phyloP scores from a whole-genome alignment of 495 filamentous ascomycete genomes.

The Apiosordaria backusii region DNA sequence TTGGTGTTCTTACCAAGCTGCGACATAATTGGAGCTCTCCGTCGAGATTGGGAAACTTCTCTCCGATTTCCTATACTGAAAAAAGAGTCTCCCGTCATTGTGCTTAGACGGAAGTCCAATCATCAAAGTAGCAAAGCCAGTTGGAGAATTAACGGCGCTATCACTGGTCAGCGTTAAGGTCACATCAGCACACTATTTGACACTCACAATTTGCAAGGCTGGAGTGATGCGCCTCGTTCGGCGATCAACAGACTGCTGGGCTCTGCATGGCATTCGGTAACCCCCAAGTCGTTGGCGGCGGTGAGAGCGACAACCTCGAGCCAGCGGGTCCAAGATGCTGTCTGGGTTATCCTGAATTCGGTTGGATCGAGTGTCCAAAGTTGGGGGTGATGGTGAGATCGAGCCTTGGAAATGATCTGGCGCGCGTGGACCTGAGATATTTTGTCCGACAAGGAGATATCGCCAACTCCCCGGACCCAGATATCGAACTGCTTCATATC shows the following conservation, averaged over 20 bases:
- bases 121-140: neutral
- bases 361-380: neutral
- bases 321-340: too few species aligned
- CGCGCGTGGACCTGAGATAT: neutral
- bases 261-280: too few species aligned
- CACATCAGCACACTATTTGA: too few species aligned
- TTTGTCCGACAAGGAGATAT: neutral
- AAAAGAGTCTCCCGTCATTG: neutral
- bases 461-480: neutral
- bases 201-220: too few species aligned
- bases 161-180: neutral
- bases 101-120: neutral
- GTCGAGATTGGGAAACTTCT: neutral
- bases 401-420: neutral
- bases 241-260: too few species aligned
- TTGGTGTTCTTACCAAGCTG: neutral
- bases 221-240: too few species aligned
- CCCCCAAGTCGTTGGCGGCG: too few species aligned
- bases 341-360: too few species aligned
- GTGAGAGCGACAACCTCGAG: too few species aligned
- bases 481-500: neutral
- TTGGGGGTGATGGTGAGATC: neutral
- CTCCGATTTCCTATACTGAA: neutral
- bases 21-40: neutral
- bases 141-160: neutral